Evolutionary conservation across 768 basidiomycete genomes (phyloP).

Genomic region (Kwoniella bestiolae): DNA sequence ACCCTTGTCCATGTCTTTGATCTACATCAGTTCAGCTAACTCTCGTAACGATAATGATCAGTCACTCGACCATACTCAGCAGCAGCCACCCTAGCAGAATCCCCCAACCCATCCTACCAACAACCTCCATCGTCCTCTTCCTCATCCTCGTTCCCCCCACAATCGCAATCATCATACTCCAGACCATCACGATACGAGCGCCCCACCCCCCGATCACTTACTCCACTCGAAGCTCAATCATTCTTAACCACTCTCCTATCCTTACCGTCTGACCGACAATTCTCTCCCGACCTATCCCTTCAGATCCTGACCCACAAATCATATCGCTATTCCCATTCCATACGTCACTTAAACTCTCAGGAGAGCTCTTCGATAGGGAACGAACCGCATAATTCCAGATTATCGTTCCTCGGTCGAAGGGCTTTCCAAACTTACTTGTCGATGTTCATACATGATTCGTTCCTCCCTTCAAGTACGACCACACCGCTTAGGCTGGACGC

Average conservation of each 20-base stretch:
- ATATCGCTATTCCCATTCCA: slow-evolving; percentile 49
- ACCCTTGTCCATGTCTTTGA: no score
- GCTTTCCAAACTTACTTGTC: slow-evolving; percentile 47
- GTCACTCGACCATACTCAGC: slow-evolving; percentile 11
- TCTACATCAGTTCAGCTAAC: neutral
- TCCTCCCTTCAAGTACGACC: neutral
- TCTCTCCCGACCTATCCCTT: slow-evolving; percentile 50
- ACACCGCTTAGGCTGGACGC: neutral
- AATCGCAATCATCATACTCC: neutral
- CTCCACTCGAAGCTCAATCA: slow-evolving; percentile 29
- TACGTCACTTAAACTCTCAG: slow-evolving; percentile 25
- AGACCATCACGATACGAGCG: neutral
- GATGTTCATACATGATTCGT: slow-evolving; percentile 50
- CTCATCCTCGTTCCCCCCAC: neutral
- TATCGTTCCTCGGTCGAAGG: slow-evolving; percentile 52
- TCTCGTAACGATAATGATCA: neutral
- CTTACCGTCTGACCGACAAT: slow-evolving; percentile 40
- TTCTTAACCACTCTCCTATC: slow-evolving; percentile 49
- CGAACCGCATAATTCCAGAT: slow-evolving; percentile 45
- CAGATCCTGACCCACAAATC: slow-evolving; percentile 57
- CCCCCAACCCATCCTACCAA: neutral
- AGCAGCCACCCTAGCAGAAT: slow-evolving; percentile 2
- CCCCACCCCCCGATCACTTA: neutral
- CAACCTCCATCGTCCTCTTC: neutral
- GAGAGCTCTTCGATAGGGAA: neutral